These are phyloP conservation scores for Parachaetomium inaequale DNA, from an alignment of 495 filamentous ascomycete genomes.

Conservation along the genomic window DNA sequence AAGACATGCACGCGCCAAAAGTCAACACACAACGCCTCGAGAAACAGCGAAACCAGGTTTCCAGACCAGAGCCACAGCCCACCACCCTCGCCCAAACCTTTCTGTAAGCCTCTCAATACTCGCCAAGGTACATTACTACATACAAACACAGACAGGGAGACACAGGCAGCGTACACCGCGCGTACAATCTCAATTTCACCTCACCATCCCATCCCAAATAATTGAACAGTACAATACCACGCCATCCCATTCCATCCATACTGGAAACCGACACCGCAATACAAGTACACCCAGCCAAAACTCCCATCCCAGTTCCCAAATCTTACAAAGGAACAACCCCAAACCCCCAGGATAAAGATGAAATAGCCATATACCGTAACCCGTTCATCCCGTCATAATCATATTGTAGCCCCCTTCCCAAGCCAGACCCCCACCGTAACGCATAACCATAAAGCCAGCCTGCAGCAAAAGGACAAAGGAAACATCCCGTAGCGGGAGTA, in stretches of 20 bases:
- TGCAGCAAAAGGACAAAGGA: neutral
- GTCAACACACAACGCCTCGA: neutral
- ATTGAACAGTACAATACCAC: no score
- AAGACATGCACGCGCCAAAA: neutral
- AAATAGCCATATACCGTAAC: neutral
- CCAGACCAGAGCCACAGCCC: neutral
- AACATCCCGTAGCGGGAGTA: neutral
- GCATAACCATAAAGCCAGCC: neutral
- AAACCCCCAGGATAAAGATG: neutral
- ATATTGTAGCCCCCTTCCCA: neutral
- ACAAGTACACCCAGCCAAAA: neutral
- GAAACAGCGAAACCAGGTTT: neutral
- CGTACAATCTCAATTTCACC: no score
- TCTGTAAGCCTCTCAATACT: no score
- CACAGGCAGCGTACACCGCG: no score
- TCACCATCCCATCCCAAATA: no score
- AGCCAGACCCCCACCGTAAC: neutral
- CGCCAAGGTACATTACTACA: no score
- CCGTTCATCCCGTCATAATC: slow-evolving; percentile 5
- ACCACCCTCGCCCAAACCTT: neutral
- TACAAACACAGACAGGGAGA: neutral
- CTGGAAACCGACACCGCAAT: neutral
- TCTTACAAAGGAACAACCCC: neutral
- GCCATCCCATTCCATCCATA: neutral
- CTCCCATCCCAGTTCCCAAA: neutral